phyloP scores from a whole-genome alignment of 2,329 filamentous ascomycete genomes.

The Calonectria honghensis region DNA sequence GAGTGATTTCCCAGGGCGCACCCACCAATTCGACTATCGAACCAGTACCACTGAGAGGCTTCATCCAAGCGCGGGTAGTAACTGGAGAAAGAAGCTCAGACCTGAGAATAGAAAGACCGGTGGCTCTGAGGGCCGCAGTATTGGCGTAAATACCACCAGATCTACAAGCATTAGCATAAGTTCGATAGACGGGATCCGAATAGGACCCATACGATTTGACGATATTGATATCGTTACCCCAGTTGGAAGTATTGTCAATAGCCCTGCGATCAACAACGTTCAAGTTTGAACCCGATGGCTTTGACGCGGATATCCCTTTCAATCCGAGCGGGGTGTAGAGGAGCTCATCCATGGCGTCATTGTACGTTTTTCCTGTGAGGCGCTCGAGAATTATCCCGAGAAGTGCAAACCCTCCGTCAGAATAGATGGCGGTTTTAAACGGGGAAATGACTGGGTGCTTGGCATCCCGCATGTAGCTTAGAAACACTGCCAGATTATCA shows the following conservation, averaged over 20 bases:
- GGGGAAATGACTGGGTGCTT: constrained; percentile 41
- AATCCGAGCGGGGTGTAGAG: constrained; percentile 7
- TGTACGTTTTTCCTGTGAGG: constrained; percentile 37
- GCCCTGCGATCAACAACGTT: constrained; percentile 40
- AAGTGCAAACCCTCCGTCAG: constrained; percentile 47
- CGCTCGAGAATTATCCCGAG: constrained; percentile 43
- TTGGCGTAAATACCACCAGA: constrained; percentile 18
- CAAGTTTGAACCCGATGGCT: constrained; percentile 33
- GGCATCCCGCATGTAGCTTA: constrained; percentile 38
- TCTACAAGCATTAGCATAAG: background rate
- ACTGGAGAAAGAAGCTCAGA: constrained; percentile 4
- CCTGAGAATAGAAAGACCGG: constrained; percentile 1
- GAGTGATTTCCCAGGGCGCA: constrained; percentile 64
- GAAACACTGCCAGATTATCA: constrained; percentile 18
- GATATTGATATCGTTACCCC: constrained; percentile 46
- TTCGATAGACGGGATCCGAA: background rate
- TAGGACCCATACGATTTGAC: constrained; percentile 44
- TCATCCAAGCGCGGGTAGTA: constrained; percentile 64
- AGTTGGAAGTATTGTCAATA: constrained; percentile 26
- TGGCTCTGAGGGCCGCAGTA: background rate
- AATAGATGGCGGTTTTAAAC: constrained; percentile 48
- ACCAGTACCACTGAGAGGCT: constrained; percentile 62
- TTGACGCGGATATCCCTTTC: constrained; percentile 10
- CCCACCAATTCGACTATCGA: constrained; percentile 62
- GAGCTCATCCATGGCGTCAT: constrained; percentile 36